Base-by-base conservation (phyloP, 805 yeast species). In the Myxozyma neglecta region DNA sequence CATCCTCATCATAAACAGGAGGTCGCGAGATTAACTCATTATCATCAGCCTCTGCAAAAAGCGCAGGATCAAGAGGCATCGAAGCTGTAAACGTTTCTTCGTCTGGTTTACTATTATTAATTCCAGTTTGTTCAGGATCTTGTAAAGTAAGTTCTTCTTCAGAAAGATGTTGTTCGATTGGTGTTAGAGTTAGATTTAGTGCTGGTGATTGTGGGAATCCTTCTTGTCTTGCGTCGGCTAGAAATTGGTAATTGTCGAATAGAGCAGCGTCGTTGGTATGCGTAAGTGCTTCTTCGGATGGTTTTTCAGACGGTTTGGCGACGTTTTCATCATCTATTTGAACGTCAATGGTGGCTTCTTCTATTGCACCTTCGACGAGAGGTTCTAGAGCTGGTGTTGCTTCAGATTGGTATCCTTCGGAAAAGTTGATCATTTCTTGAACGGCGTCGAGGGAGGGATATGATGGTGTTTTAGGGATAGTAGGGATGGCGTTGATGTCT, bases 41-140 rank as follows among this genome's bases (percentile, higher is more conserved):
- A 13, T 40, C 48, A 6, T 40, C 53, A 6, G 50, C 50, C n/a
- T 40, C n/a, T 18, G 49, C 40, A 18, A 56, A 56, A 4, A 56
- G 53, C 7, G 59, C 59, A 24, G 59, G 59, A 32, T 56, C 59
- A 29, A 56, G 53, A 40, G 59, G 44, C 16, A 56, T 32, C 8
- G 43, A 36, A 35, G 45, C 10, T 14, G 44, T 10, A 37, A 50
- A 36, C 1, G 20, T 14, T 55, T 34, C 60, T 34, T 57, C 54
- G 14, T 10, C 37, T 11, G 35, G 40, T 16, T 42, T 45, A 3
- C 6, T 34, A 24, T 34, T 14, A 35, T 34, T n/a, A 8, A n/a
- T 35, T 8, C 37, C 43, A 13, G 39, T 8, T 13, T 42, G 18
- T 42, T 39, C 42, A 39, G 42, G 42, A 6, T 13, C 42, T 39